These are phyloP conservation scores for Trichoderma harzianum DNA, from an alignment of 2,329 filamentous ascomycete species.

Conservation along the genomic window DNA sequence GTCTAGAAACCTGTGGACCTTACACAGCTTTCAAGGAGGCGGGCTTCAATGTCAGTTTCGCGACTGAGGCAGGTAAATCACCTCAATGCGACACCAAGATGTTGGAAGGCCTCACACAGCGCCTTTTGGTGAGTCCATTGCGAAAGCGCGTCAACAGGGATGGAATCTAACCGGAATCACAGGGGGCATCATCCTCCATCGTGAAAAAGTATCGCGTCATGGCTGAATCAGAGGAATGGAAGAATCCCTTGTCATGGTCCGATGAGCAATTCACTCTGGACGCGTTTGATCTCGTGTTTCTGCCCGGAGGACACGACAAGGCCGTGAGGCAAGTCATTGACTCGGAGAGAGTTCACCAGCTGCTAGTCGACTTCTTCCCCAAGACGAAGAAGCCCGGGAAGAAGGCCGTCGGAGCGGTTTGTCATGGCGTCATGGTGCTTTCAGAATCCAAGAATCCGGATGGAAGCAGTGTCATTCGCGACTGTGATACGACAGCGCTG, in stretches of 20 bases:
- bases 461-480: conserved; percentile 45
- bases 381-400: conserved; percentile 41
- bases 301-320: conserved; percentile 54
- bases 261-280: conserved; percentile 42
- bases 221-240: conserved; percentile 40
- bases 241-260: conserved; percentile 44
- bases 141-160: not conserved
- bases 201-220: conserved; percentile 43
- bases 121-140: conserved; percentile 41
- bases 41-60: conserved; percentile 47
- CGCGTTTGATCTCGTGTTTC: conserved; percentile 46
- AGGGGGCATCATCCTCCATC: conserved; percentile 44
- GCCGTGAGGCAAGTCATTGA: conserved; percentile 50
- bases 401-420: conserved; percentile 48
- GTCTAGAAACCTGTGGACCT: conserved; percentile 48
- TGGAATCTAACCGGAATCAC: not conserved
- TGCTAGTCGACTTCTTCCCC: conserved; percentile 47
- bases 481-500: conserved; percentile 47
- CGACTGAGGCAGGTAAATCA: conserved; percentile 46
- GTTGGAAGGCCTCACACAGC: conserved; percentile 47
- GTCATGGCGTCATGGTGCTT: conserved; percentile 52
- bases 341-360: conserved; percentile 41
- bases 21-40: conserved; percentile 46
- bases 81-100: conserved; percentile 49
- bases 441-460: conserved; percentile 39